Evolutionary conservation across 2,329 filamentous ascomycete genomes (phyloP), one percentile per base, ranked within the genome.

Genomic region (Exophiala lecanii-corni): DNA sequence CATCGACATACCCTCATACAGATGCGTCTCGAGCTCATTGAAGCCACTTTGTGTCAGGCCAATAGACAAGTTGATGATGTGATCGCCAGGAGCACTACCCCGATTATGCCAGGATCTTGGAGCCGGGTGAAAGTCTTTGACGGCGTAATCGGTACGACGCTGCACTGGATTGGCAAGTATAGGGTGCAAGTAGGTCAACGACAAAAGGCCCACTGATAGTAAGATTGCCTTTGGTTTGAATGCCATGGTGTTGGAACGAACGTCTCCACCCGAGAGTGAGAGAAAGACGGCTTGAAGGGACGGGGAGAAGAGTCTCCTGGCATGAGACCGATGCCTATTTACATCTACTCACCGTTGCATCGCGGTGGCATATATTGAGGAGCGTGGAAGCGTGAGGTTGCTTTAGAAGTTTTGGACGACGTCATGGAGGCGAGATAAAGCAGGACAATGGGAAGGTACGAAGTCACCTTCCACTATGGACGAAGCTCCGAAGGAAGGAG

Each of bases 121-220:
- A 12, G 74, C 70, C 50, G 60, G 51, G 57, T 80, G 76, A 12
- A 63, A 66, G 47, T 80, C 76, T 62, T 81, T 81, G 48, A 81
- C 65, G 7, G 61, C 61, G 55, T 76, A 76, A 2, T 63, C 57
- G 17, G 67, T 65, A 25, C 67, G 64, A 21, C 41, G 48, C 16
- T 23, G 19, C 9, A 51, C 35, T 10, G 48, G 48, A 17, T 45
- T 45, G 15, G 48, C 48, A 9, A 43, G 23, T 9, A 41, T 37
- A 9, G 44, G 18, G 40, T 48, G 43, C 15, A 50, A 44, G 37
- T 41, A 51, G 23, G 40, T 34, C 38, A 47, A 19, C n/a, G 47
- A 20, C 7, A 41, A 43, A 23, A 51, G 20, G 7, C 35, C 38
- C 12, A 41, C 17, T 9, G 41, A 13, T 13, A 50, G 30, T 25